phyloP scores from a whole-genome alignment of 176 grass and related monocot species.

The Ensete glaucum region DNA sequence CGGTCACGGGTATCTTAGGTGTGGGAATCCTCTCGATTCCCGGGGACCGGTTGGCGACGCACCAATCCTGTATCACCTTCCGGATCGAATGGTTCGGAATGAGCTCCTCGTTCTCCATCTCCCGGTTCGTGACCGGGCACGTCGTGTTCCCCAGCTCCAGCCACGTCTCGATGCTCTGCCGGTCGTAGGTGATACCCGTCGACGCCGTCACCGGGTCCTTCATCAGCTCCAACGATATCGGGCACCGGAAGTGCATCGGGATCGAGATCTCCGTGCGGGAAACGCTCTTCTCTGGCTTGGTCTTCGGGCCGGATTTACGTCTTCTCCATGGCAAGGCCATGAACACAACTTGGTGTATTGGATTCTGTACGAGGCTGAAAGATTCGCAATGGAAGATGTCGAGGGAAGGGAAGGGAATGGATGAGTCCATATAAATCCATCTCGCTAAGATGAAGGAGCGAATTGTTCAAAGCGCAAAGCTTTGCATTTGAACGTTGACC shows the following conservation, averaged over 20 bases:
- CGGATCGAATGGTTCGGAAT: slow-evolving; percentile 65
- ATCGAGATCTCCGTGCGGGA: neutral
- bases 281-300: neutral
- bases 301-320: neutral
- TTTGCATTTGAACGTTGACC: slow-evolving; percentile 54
- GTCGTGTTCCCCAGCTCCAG: slow-evolving; percentile 38
- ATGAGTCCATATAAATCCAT: neutral
- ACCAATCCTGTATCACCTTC: slow-evolving; percentile 83
- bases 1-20: slow-evolving; percentile 52
- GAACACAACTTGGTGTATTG: neutral
- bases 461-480: neutral
- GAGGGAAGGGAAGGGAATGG: slow-evolving; percentile 22
- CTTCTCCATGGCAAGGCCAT: neutral
- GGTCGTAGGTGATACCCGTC: slow-evolving; percentile 80
- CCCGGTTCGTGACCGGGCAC: slow-evolving; percentile 47
- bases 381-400: neutral
- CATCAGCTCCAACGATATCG: slow-evolving; percentile 81
- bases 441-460: neutral
- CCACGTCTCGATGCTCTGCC: slow-evolving; percentile 57
- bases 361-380: neutral
- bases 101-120: slow-evolving; percentile 44
- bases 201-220: slow-evolving; percentile 58
- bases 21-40: slow-evolving; percentile 76
- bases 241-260: slow-evolving; percentile 60
- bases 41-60: slow-evolving; percentile 44